A percentile compares a stretch with the other conserved stretches of the same genome.
Conservation (phyloP, 2,329 filamentous ascomycete genomes). For the Dryadomyces quercivorus region DNA sequence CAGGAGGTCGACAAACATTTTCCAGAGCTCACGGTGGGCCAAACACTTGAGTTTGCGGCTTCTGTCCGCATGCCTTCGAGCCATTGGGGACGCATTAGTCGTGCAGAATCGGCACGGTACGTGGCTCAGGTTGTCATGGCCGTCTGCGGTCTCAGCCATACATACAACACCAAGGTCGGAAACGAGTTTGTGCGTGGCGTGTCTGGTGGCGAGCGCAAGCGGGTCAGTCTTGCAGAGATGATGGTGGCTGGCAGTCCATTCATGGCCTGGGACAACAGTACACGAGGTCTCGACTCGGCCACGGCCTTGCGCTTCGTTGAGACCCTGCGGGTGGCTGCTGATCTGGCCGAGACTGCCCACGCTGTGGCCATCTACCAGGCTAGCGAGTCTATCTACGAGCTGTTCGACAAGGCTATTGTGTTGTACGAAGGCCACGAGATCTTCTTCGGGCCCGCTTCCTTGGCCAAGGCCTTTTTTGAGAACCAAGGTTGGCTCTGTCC, state of each 20-base stretch:
- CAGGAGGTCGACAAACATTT: conserved; percentile 61
- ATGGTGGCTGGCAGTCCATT: conserved; percentile 43
- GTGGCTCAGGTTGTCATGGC: conserved; percentile 63
- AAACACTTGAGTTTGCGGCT: conserved; percentile 56
- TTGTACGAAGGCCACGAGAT: conserved; percentile 48
- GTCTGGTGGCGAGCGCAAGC: conserved; percentile 59
- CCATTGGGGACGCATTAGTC: conserved; percentile 43
- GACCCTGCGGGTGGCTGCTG: conserved; percentile 53
- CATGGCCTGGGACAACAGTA: conserved; percentile 60
- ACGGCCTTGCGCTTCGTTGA: conserved; percentile 65
- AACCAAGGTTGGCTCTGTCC: conserved; percentile 56
- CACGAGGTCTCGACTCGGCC: conserved; percentile 59
- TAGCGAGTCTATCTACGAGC: conserved; percentile 48
- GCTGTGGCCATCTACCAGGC: conserved; percentile 65
- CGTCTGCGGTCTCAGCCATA: conserved; percentile 63
- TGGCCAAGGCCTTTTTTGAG: conserved; percentile 53
- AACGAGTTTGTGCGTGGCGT: conserved; percentile 67
- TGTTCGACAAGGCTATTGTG: conserved; percentile 45
- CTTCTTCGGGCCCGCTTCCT: conserved; percentile 46
- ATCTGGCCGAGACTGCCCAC: conserved; percentile 51
- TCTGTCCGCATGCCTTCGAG: conserved; percentile 27
- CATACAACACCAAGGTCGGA: conserved; percentile 58
- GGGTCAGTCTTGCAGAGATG: conserved; percentile 51
- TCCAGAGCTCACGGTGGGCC: conserved; percentile 53
- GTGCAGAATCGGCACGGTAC: conserved; percentile 32